A percentile compares a stretch with the other conserved stretches of the same genome.
phyloP scores from a whole-genome alignment of 176 grass and related monocot species.

The Oryza officinalis region DNA sequence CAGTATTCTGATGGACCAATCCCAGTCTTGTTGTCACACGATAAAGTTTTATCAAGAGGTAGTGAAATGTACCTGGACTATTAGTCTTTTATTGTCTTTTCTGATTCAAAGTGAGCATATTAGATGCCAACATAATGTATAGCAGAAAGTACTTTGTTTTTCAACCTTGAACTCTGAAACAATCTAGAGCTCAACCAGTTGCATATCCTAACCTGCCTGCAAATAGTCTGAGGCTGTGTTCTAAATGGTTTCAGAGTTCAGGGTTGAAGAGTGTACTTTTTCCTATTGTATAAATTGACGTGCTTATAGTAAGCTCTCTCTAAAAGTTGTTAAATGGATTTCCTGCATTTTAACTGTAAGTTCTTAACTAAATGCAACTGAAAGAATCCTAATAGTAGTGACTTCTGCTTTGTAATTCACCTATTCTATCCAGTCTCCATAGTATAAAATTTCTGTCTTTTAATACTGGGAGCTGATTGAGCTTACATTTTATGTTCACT shows the following conservation, averaged over 20 bases:
- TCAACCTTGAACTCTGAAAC: neutral
- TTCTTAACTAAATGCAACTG: neutral
- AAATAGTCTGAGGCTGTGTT: neutral
- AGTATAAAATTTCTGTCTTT: slow-evolving; percentile 18
- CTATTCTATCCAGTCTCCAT: neutral
- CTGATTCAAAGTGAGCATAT: neutral
- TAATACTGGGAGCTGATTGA: slow-evolving; percentile 24
- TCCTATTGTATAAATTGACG: neutral
- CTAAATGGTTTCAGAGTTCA: neutral
- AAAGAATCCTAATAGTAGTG: neutral
- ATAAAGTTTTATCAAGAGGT: neutral
- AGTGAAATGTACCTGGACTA: neutral
- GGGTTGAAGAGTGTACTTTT: neutral
- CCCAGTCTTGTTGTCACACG: neutral
- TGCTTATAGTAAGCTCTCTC: neutral
- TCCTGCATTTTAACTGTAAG: neutral
- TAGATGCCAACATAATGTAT: neutral
- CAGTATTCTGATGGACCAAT: neutral
- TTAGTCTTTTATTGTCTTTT: neutral
- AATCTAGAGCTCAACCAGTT: neutral
- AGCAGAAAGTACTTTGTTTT: neutral
- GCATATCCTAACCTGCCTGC: neutral
- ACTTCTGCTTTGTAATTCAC: neutral
- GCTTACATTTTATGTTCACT: slow-evolving; percentile 45
- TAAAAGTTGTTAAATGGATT: neutral